Conservation (phyloP, 192 early-diverging fungal genomes). For the Podila minutissima region DNA sequence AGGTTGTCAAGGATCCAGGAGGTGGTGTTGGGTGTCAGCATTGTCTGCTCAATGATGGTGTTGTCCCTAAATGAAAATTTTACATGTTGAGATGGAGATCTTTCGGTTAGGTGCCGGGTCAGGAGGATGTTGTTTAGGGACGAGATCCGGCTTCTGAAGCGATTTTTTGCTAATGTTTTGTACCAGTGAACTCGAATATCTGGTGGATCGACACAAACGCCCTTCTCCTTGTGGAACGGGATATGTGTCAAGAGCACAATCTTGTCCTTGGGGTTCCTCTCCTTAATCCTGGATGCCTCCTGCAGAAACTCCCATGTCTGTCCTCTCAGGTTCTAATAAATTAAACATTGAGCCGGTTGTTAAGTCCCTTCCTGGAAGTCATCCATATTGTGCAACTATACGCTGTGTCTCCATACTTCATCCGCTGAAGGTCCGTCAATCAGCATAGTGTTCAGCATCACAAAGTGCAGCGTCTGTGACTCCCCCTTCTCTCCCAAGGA, state of each 20-base stretch:
- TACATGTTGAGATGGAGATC: background rate
- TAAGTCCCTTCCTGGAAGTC: no score
- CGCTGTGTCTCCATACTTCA: conserved; percentile 28
- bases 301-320: conserved; percentile 67
- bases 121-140: background rate
- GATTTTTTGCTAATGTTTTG: background rate
- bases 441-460: conserved; percentile 53
- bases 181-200: conserved; percentile 43
- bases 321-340: conserved; percentile 52
- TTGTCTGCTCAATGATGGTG: conserved; percentile 66
- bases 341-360: background rate
- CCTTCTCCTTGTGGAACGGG: conserved; percentile 65
- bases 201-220: conserved; percentile 61
- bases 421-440: conserved; percentile 54
- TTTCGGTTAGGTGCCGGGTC: background rate
- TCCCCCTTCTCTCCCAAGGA: background rate
- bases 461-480: conserved; percentile 16
- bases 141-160: background rate
- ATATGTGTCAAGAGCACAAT: conserved; percentile 69
- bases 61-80: conserved; percentile 12
- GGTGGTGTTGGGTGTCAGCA: conserved; percentile 63
- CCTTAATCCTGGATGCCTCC: conserved; percentile 43
- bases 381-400: background rate
- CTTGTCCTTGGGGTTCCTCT: conserved; percentile 39
- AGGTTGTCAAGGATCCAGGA: conserved; percentile 66